Conservation (phyloP, 2,329 filamentous ascomycete genomes). For the Akanthomyces lecanii region DNA sequence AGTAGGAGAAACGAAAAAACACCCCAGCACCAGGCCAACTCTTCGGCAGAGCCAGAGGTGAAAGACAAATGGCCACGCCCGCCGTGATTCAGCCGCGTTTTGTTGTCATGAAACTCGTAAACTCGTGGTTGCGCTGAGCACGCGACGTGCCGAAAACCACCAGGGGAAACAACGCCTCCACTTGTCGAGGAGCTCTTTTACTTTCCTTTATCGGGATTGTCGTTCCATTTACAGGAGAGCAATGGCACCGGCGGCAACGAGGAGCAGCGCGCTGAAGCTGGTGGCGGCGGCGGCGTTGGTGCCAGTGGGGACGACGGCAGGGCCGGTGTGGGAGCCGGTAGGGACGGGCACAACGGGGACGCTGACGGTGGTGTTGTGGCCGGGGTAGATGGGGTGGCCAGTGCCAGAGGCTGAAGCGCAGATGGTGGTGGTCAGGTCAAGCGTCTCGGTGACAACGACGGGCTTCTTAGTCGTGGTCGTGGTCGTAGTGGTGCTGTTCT, state of each 20-base stretch:
- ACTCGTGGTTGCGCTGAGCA: constrained; percentile 30
- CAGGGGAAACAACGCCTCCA: constrained; percentile 22
- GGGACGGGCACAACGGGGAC: constrained; percentile 20
- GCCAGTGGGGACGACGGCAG: constrained; percentile 22
- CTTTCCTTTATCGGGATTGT: neutral
- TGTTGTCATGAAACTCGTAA: constrained; percentile 29
- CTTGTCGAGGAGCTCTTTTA: constrained; percentile 23
- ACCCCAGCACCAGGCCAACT: neutral
- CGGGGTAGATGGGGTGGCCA: constrained; percentile 28
- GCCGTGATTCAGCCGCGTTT: neutral
- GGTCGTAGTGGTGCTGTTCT: constrained; percentile 18
- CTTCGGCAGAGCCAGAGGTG: neutral
- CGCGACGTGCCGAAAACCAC: constrained; percentile 15
- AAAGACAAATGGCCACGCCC: too few relatives aligned
- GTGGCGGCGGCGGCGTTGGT: constrained; percentile 29
- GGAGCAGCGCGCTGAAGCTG: constrained; percentile 34
- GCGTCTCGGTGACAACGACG: constrained; percentile 19
- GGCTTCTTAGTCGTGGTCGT: constrained; percentile 18
- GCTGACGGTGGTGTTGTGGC: constrained; percentile 31
- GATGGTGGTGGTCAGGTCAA: constrained; percentile 26
- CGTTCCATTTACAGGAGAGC: constrained; percentile 30
- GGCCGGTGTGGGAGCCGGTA: constrained; percentile 19
- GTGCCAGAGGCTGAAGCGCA: constrained; percentile 25
- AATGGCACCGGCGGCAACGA: constrained; percentile 33
- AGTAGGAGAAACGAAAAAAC: constrained; percentile 3